Conservation (phyloP, 441 rosid species). For the Erysimum cheiri region DNA sequence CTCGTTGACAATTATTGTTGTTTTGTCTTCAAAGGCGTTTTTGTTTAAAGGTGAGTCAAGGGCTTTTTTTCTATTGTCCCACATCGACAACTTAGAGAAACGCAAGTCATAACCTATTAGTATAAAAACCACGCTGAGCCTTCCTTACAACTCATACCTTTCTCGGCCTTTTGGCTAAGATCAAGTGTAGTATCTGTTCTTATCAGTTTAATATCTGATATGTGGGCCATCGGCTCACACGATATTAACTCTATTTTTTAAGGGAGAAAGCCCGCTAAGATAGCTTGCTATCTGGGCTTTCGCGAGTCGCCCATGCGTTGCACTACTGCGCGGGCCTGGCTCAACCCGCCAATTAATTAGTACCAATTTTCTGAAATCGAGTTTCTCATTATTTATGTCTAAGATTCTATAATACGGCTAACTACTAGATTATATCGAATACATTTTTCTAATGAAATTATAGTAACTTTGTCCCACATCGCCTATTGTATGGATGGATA, state of each 20-base stretch:
- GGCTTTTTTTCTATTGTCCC: not conserved
- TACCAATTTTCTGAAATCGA: too few relatives aligned
- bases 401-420: too few relatives aligned
- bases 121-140: not conserved
- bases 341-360: not conserved
- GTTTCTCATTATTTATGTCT: too few relatives aligned
- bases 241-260: slow-evolving; percentile 50
- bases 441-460: too few relatives aligned
- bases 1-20: too few relatives aligned
- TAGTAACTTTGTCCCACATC: too few relatives aligned
- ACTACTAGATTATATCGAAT: too few relatives aligned
- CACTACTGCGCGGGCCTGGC: slow-evolving; percentile 24
- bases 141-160: slow-evolving; percentile 20
- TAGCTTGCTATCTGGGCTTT: slow-evolving; percentile 27
- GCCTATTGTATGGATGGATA: too few relatives aligned
- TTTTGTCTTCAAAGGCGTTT: too few relatives aligned
- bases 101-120: not conserved
- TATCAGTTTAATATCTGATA: slow-evolving; percentile 90
- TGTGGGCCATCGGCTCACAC: slow-evolving; percentile 48
- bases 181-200: slow-evolving; percentile 96
- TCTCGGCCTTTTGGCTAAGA: slow-evolving; percentile 98
- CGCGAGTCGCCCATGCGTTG: slow-evolving; percentile 22
- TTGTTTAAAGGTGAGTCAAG: not conserved
- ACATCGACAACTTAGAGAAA: slow-evolving; percentile 8
- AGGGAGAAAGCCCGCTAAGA: slow-evolving; percentile 21